Base-by-base conservation (phyloP, 2,329 filamentous ascomycete species). In the Hymenoscyphus fructigenus region DNA sequence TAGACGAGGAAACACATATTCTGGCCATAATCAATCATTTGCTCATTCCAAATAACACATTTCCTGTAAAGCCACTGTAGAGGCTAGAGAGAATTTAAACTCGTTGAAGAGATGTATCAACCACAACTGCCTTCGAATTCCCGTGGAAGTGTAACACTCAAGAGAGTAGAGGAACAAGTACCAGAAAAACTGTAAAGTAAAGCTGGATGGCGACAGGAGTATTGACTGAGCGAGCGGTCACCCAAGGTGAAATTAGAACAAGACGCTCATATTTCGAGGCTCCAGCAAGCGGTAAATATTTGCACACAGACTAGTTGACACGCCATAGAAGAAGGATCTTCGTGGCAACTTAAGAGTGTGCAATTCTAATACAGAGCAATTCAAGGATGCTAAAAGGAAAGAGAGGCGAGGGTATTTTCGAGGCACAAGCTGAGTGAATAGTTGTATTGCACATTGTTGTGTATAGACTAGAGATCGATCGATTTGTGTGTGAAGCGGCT, bases 281-380 rank as follows among this genome's bases (percentile, higher is more conserved):
- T 75, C 74, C 74, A 75, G 73, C 71, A 67, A 74, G 71, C 69
- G 65, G 59, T 76, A 63, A 66, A 72, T 97, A 84, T 97, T 83
- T 91, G 93, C 93, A 96, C 90, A 88, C 87, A 91, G 93, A 97
- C 93, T 95, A 88, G 93, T 95, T 88, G 90, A 88, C 91, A 93
- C 87, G 86, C 88, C 88, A 94, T 85, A 85, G 90, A 84, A 81
- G 81, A 85, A 85, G 82, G 77, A 70, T 80, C 34, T 81, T 87
- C 85, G 85, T 93, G 92, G 86, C 91, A 96, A 95, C 93, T 97
- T 91, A 97, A 96, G 90, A 91, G 91, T 90, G 91, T 94, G 92
- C 92, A 67, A 60, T 58, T 60, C 17, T 5, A 59, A 15, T 3
- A 34, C 3, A 36, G 34, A 36, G 44, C n/a, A 23, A 50, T 26